Evolutionary conservation across 345 rosid species (phyloP), one percentile per base, ranked within the genome.

Genomic region (Lagerstroemia speciosa): DNA sequence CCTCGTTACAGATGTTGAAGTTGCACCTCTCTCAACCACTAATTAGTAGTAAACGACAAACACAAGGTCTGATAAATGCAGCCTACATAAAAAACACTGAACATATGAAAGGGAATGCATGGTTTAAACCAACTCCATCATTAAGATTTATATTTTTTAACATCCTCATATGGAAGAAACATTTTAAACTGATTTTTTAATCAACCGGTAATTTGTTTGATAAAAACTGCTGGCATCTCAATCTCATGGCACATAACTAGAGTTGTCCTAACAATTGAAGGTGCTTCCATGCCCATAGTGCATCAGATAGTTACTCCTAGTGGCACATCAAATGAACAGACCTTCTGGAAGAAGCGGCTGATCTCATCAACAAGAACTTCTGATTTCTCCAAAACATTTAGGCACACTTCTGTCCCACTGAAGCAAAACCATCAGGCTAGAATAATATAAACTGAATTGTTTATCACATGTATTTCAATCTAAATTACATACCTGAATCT

Each of bases 371-470:
- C 72, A 50, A 91, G 77, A 79, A 63, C 70, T 33, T 84, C 88
- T 64, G 61, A 38, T 58, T 84, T 80, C 76, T 77, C 96, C 65
- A 75, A 78, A 48, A 83, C 71, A 74, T 78, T 78, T 40, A 93
- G 67, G 69, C 73, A 78, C 55, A 83, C 89, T 80, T 91, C 97
- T 33, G 93, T 87, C 40, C 98, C 97, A 65, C 98, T 91, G 82
- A 55, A 76, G 72, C 33, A 67, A 74, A 67, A 29, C 41, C 52
- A 32, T 40, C 10, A 10, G 75, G 37, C 33, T 36, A 64, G 73
- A 67, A 48, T 73, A 45, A 30, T 32, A 36, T 64, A 48, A 43
- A 8, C 19, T 55, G 74, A 38, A 29, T 52, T 6, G 64, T 48
- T 8, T 55, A 65, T 58, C 33, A 27, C 33, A 0, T 6, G 14